Evolutionary conservation across 192 early-diverging fungal species (phyloP), one percentile per base, ranked within the genome.

Genomic region (Mortierella alpina): DNA sequence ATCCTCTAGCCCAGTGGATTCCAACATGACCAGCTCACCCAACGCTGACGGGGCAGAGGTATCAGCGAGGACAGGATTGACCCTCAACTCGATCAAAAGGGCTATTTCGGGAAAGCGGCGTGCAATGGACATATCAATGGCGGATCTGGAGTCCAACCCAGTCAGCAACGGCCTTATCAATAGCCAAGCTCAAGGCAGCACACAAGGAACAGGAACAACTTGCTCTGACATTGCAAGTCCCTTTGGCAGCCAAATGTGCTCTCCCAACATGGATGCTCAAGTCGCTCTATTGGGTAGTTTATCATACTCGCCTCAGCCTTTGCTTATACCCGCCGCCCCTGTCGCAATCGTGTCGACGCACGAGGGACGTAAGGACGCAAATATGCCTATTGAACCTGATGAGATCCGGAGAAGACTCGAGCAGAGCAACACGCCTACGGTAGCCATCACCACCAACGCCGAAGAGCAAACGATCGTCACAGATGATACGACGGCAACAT

Each of bases 11-110:
- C 48, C 63, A 17, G 23, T 10, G 1, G 45, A 49, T 23, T 45
- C 60, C 17, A 48, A 47, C 18, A 18, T 18, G 6, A 14, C 20
- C 14, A 49, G 9, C 15, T 65, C 71, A 1, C 55, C 63, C 15
- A 15, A 12, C 6, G 62, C 56, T 20, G 42, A 64, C 6, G 58
- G 45, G 3, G 42, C 18, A 46, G 72, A 61, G 6, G 12, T 50
- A 17, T 46, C 72, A 8, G 50, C 44, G 49, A 78, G 47, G 20
- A 64, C 47, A 49, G 75, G 75, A 42, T 39, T 78, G 41, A 70
- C 57, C 57, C 68, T 78, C 18, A 70, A 61, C 14, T 70, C 75
- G 9, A 70, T 78, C 52, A 78, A 78, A 46, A 62, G 68, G 6
- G 75, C 75, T 12, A 54, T 78, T 13, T 70, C 68, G 39, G 75